phyloP scores from a whole-genome alignment of 129 eudicot genomes.

The Sambucus nigra region DNA sequence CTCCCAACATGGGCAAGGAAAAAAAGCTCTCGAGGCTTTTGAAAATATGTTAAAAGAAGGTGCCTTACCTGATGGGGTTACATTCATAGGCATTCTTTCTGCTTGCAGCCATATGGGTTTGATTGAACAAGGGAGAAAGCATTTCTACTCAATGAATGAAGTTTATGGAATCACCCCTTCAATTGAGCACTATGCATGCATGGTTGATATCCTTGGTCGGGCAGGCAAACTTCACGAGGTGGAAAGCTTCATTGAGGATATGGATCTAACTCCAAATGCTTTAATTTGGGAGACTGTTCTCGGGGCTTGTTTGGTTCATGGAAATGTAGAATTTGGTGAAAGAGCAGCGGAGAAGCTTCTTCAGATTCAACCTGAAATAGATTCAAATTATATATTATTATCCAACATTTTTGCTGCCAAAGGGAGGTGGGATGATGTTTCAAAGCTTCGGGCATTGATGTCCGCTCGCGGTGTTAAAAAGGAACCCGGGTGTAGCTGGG shows the following conservation, averaged over 20 bases:
- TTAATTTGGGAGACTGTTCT: constrained; percentile 37
- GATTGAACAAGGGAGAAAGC: constrained; percentile 19
- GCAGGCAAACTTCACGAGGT: constrained; percentile 29
- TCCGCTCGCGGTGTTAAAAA: constrained; percentile 27
- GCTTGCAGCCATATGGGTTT: constrained; percentile 38
- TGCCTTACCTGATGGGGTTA: constrained; percentile 24
- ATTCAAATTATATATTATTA: constrained; percentile 34
- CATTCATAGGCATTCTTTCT: constrained; percentile 32
- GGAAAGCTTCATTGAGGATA: constrained; percentile 29
- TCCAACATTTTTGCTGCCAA: constrained; percentile 37
- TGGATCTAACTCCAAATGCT: constrained; percentile 21
- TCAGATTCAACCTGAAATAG: constrained; percentile 25
- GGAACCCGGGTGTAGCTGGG: constrained; percentile 45
- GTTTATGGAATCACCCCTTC: constrained; percentile 14
- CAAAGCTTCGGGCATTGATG: constrained; percentile 27
- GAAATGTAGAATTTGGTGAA: constrained; percentile 29
- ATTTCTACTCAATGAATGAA: constrained; percentile 29
- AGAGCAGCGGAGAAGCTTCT: constrained; percentile 31
- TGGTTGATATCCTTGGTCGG: constrained; percentile 42
- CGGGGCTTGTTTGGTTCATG: constrained; percentile 40
- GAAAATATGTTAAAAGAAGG: constrained; percentile 22
- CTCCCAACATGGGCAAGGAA: constrained; percentile 28
- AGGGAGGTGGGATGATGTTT: constrained; percentile 37
- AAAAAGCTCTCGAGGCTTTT: constrained; percentile 25
- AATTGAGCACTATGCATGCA: constrained; percentile 35